Evolutionary conservation across 371 early-diverging fungal genomes (phyloP), one percentile per base, ranked within the genome.

Genomic region (Rhizopus stolonifer): DNA sequence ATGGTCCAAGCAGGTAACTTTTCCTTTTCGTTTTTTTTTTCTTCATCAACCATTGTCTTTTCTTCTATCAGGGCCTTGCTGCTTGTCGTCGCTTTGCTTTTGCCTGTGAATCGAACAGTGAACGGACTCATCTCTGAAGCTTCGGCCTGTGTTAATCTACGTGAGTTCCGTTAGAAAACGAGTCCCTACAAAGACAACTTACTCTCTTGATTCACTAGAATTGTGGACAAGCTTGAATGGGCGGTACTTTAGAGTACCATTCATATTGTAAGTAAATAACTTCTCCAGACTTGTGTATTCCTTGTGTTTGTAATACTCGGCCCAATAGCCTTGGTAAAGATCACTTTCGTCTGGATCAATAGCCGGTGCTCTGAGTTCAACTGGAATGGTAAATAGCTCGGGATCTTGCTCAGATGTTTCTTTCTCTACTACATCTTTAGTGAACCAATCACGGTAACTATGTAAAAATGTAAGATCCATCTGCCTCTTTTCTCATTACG

Each of bases 221-320:
- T 46, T 19, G 15, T 53, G 14, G 4, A 53, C 48, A 1, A 63
- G 61, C 58, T 71, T 72, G n/a, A 65, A 54, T 25, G 79, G 71
- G 49, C 81, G 62, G 52, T 82, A 79, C 60, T 84, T 79, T 4
- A 77, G 67, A 1, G 95, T 92, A 26, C 88, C 88, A 60, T 90
- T 92, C 84, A 96, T 93, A 49, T 86, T 89, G 54, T 76, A 87
- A 0, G 90, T 86, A 70, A 93, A 94, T 14, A 93, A 58, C 11
- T 70, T 59, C 29, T 84, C 84, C 19, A 95, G 79, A 0, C 88
- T 82, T 0, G 94, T 92, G 45, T 87, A 82, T 32, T 80, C 65
- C 21, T 78, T 70, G 11, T 90, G 90, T 11, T 81, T 73, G 64
- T 92, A 92, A 58, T 89, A 89, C 54, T 92, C 92, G 2, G 77